Evolutionary conservation across 306 rosid genomes (phyloP), one percentile per base, ranked within the genome.

Genomic region (Cotoneaster glaucophyllus): DNA sequence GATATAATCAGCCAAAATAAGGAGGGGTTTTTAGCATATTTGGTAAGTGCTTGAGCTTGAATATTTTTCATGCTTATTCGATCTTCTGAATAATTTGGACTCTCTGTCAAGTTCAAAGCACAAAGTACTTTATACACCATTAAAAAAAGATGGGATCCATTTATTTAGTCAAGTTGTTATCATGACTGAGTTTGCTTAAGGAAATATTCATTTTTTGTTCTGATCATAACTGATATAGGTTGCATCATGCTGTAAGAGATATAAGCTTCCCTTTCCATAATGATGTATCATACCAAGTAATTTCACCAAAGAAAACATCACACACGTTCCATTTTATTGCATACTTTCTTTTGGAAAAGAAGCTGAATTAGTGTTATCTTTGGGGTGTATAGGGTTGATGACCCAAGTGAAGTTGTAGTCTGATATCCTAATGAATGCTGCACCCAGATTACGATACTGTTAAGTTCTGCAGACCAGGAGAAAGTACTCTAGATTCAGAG

Each of bases 21-120:
- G 90, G 99, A 95, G 86, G 99, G 97, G 4, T 50, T 89, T 74
- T 89, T 85, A 83, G 99, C 87, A 85, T 95, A 85, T 88, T 92
- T 54, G 99, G 99, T 90, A 73, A 81, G 97, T 11, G 57, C 29
- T 39, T 41, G 25, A 37, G 77, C 34, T 58, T 18, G 17, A 10
- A 17, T 26, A 72, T 22, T 19, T 71, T n/a, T 59, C 24, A 73
- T 14, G 56, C 48, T 4, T 21, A 22, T 58, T 18, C 54, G 13
- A 39, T 37, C 26, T 21, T 39, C 25, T 73, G 4, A 58, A 39
- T 58, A 71, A 7, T 56, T 56, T 56, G 24, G 75, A 31, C 50
- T 53, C 44, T 71, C 22, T 31, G 11, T 22, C 37, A n/a, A 34
- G 52, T 50, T 53, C 41, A 57, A 21, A 56, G 67, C 25, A 72